Conservation (phyloP, 192 early-diverging fungal genomes). For the Glomus cerebriforme region DNA sequence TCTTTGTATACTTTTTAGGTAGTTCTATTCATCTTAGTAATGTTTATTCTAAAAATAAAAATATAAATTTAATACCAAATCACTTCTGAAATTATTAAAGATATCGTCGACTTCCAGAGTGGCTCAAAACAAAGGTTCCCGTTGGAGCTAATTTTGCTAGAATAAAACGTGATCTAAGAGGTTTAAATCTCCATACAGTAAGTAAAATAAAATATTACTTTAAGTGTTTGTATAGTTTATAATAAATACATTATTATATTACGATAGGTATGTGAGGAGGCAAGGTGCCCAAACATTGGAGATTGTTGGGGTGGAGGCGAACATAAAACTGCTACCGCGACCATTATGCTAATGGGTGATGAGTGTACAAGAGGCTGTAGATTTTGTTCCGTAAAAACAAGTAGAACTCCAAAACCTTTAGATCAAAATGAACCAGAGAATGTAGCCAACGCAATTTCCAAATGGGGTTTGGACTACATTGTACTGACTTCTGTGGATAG, state of each 20-base stretch:
- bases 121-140: conserved; percentile 95
- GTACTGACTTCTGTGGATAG: conserved; percentile 98
- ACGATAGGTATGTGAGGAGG: conserved; percentile 86
- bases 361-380: conserved; percentile 97
- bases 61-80: neutral
- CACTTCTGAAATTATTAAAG: conserved; percentile 29
- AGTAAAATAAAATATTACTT: neutral
- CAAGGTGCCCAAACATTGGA: conserved; percentile 96
- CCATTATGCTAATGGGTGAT: conserved; percentile 99
- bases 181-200: conserved; percentile 86
- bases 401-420: conserved; percentile 75
- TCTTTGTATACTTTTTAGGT: neutral
- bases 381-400: conserved; percentile 99
- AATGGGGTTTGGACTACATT: conserved; percentile 96
- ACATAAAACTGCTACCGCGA: conserved; percentile 93
- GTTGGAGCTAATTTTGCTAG: conserved; percentile 73
- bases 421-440: conserved; percentile 91
- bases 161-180: conserved; percentile 91
- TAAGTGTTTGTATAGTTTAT: neutral
- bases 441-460: conserved; percentile 87
- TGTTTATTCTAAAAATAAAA: neutral
- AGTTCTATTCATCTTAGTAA: neutral
- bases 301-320: conserved; percentile 99
- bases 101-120: conserved; percentile 76
- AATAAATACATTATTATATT: neutral